phyloP scores from a whole-genome alignment of 331 rosid genomes.

The Malus hybrid region DNA sequence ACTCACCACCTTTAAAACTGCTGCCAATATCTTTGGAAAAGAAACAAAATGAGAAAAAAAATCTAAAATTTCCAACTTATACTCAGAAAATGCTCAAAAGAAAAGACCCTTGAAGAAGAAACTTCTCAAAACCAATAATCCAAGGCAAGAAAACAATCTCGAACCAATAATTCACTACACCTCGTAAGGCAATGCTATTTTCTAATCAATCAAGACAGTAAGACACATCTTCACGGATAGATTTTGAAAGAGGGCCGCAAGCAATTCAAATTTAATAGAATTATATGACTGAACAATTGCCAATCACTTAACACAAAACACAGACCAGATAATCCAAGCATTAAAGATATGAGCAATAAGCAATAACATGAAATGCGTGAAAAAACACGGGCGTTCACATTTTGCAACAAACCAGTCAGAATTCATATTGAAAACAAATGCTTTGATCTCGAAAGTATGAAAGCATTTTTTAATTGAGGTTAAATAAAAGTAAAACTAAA shows the following conservation, averaged over 20 bases:
- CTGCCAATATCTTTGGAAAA: conserved; percentile 37
- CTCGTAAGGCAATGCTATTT: neutral
- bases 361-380: neutral
- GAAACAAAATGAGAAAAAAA: neutral
- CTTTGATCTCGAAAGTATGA: neutral
- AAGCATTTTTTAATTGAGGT: neutral
- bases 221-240: neutral
- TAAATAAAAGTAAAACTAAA: neutral
- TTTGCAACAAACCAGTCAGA: neutral
- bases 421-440: neutral
- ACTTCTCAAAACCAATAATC: neutral
- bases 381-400: neutral
- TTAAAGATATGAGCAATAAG: neutral
- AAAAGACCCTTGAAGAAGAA: neutral
- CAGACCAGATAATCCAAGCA: neutral
- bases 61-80: conserved; percentile 9
- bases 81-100: conserved; percentile 10
- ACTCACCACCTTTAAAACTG: conserved; percentile 21
- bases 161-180: neutral
- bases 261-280: neutral
- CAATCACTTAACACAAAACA: neutral
- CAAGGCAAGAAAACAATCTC: neutral
- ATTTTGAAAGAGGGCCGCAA: neutral
- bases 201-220: neutral
- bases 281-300: neutral